Percentiles rank a stretch among this genome's conserved stretches.
Evolutionary conservation across 1,284 basidiomycete species (phyloP).

Genomic region (Macrocystidia cucumis): DNA sequence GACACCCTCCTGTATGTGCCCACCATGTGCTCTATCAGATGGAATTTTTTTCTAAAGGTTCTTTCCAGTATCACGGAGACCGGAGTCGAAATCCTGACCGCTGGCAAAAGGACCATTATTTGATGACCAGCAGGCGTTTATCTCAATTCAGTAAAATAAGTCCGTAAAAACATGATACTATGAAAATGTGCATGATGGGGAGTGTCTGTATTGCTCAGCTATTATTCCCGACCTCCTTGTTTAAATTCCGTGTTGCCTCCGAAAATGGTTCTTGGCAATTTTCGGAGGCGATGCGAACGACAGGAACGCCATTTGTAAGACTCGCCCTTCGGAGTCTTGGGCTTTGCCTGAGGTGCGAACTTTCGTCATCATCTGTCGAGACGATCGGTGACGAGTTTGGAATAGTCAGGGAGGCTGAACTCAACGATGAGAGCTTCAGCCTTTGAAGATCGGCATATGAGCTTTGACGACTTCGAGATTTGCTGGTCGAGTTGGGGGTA

Average conservation of each 20-base stretch:
- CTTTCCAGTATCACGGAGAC: constrained; percentile 82
- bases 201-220: constrained; percentile 14
- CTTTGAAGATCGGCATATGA: constrained; percentile 77
- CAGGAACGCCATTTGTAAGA: constrained; percentile 54
- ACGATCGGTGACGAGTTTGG: too few relatives aligned
- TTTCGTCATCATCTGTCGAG: constrained; percentile 21
- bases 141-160: constrained; percentile 1
- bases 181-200: constrained; percentile 6
- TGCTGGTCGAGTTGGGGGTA: constrained; percentile 20
- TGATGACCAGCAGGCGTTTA: constrained; percentile 1
- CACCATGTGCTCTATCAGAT: constrained; percentile 11
- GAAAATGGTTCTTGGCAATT: constrained; percentile 43
- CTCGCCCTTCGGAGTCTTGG: constrained; percentile 52
- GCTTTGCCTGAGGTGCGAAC: constrained; percentile 33
- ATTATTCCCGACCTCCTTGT: constrained; percentile 46
- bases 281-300: constrained; percentile 52
- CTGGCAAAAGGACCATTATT: constrained; percentile 19
- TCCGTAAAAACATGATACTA: not conserved
- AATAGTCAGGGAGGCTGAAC: too few relatives aligned
- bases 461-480: constrained; percentile 58
- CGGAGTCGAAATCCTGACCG: constrained; percentile 86
- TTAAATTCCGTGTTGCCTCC: constrained; percentile 55
- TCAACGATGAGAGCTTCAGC: constrained; percentile 41
- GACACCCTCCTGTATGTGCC: constrained; percentile 76
- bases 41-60: too few relatives aligned